Evolutionary conservation across 2,329 filamentous ascomycete genomes (phyloP).

Genomic region (Hypoxylon sp.): DNA sequence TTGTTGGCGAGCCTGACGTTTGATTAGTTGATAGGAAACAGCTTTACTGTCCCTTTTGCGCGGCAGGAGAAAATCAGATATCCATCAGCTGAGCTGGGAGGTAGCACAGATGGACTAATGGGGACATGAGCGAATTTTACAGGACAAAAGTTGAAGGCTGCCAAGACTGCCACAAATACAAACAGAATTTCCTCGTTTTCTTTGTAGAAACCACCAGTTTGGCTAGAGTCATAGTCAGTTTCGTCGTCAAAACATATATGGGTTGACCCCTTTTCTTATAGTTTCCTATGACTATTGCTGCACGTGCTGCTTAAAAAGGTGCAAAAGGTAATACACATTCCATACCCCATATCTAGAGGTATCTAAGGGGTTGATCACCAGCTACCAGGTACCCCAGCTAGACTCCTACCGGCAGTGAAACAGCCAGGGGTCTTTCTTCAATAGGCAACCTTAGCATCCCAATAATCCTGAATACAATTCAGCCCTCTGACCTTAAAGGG

Average conservation of each 20-base stretch:
- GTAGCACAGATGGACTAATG: not conserved
- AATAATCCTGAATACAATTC: conserved; percentile 4
- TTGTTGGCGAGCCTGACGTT: conserved; percentile 4
- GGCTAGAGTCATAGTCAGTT: not conserved
- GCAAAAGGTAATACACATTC: not conserved
- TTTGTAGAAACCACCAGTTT: not conserved
- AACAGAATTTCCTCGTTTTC: not conserved
- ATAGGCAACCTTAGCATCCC: conserved; percentile 22
- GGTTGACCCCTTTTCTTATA: not conserved
- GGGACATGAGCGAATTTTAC: not conserved
- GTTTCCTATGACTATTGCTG: conserved; percentile 1
- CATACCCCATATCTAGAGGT: too few relatives aligned
- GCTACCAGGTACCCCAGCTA: not conserved
- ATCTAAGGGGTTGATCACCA: conserved; percentile 3
- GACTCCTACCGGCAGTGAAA: conserved; percentile 22
- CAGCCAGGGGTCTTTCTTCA: conserved; percentile 17
- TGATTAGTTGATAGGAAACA: conserved; percentile 2
- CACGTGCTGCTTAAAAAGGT: not conserved
- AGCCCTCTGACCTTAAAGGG: conserved; percentile 14
- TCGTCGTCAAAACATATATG: not conserved
- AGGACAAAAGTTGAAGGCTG: not conserved
- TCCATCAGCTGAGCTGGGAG: not conserved
- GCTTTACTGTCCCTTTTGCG: conserved; percentile 7
- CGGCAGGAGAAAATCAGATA: conserved; percentile 6
- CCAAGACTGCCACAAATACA: conserved; percentile 13